Percentiles rank a stretch among this genome's conserved stretches.
Evolutionary conservation across 2,329 filamentous ascomycete genomes (phyloP).

Genomic region (Coniochaeta sp.): DNA sequence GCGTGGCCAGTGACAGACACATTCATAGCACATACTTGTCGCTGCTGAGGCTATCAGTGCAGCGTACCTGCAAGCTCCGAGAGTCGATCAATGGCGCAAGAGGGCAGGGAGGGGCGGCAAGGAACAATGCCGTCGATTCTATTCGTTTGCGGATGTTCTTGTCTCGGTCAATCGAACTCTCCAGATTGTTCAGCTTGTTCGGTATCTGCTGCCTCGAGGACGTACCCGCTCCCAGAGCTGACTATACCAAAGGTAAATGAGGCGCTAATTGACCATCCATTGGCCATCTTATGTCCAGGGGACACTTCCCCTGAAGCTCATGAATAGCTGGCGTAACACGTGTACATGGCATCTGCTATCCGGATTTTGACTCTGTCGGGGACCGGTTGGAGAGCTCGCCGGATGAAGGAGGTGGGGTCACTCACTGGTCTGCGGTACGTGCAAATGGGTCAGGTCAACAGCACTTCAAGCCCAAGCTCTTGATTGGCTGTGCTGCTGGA

Average conservation of each 20-base stretch:
- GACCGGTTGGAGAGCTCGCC: constrained; percentile 8
- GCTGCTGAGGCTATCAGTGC: background rate
- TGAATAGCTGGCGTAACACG: background rate
- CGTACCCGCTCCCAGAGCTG: background rate
- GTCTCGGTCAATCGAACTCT: background rate
- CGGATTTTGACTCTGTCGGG: constrained; percentile 14
- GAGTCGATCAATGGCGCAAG: background rate
- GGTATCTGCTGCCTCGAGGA: too few relatives aligned
- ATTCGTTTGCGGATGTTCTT: background rate
- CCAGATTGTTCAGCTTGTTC: too few relatives aligned
- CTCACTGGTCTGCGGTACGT: background rate
- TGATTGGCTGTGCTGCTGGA: constrained; percentile 10
- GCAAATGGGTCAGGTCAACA: background rate
- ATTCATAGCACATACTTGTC: background rate
- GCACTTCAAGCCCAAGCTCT: background rate
- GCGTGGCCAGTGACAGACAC: background rate
- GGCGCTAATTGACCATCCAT: background rate
- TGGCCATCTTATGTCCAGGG: background rate
- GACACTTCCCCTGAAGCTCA: background rate
- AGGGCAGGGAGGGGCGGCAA: background rate
- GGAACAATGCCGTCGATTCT: background rate
- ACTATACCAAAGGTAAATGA: background rate
- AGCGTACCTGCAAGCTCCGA: background rate
- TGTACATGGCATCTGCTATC: background rate
- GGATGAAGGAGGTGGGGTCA: constrained; percentile 8